Percentiles rank a stretch among this genome's conserved stretches.
These are phyloP conservation scores for Aurinia saxatilis DNA, from an alignment of 345 rosid species.

Conservation along the genomic window DNA sequence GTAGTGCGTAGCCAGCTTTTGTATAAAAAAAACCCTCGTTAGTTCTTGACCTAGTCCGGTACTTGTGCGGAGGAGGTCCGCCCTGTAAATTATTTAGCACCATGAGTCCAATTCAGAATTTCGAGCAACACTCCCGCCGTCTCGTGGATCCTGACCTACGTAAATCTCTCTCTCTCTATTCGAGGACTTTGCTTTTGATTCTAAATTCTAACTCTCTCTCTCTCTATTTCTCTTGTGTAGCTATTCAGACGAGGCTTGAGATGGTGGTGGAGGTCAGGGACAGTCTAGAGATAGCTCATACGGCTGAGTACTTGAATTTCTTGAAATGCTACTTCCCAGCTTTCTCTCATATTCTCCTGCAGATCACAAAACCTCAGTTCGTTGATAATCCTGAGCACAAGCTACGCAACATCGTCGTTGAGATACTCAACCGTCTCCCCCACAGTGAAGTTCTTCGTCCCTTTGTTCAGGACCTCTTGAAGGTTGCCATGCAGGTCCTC, in stretches of 20 bases:
- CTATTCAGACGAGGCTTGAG: slow-evolving; percentile 66
- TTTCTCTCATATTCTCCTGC: slow-evolving; percentile 65
- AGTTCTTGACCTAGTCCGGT: slow-evolving; percentile 13
- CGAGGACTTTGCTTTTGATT: not conserved
- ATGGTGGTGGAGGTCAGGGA: slow-evolving; percentile 97
- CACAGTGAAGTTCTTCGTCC: slow-evolving; percentile 99
- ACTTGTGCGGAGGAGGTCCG: slow-evolving; percentile 9
- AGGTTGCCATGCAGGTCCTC: slow-evolving; percentile 96
- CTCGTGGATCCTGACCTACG: slow-evolving; percentile 76
- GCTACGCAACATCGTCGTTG: slow-evolving; percentile 79
- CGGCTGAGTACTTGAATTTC: slow-evolving; percentile 93
- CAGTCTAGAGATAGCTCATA: slow-evolving; percentile 96
- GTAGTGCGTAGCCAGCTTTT: too few relatives aligned
- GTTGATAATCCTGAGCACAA: slow-evolving; percentile 87
- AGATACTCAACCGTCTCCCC: slow-evolving; percentile 91
- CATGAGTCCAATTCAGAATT: slow-evolving; percentile 96
- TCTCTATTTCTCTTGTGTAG: slow-evolving; percentile 35
- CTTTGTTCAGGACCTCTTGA: slow-evolving; percentile 92
- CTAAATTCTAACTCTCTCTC: not conserved
- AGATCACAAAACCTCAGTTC: slow-evolving; percentile 78
- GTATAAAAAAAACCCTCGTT: slow-evolving; percentile 6
- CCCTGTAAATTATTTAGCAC: not conserved
- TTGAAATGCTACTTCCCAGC: slow-evolving; percentile 92
- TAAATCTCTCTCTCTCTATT: slow-evolving; percentile 20
- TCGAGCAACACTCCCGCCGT: slow-evolving; percentile 89